Evolutionary conservation across 768 basidiomycete species (phyloP).

Genomic region (Pleurotus eryngii): DNA sequence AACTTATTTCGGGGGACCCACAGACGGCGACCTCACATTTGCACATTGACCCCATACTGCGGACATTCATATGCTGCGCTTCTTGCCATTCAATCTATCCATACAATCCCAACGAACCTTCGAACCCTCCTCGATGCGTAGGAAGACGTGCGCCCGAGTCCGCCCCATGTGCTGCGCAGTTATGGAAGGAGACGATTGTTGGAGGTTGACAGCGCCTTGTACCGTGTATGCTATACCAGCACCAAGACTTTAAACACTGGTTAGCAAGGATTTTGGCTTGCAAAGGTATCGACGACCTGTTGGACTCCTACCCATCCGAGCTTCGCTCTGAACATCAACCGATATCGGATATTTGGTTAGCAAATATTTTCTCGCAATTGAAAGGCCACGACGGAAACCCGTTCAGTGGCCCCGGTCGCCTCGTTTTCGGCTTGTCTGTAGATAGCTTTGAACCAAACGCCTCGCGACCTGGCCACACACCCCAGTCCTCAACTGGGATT

Average conservation of each 20-base stretch:
- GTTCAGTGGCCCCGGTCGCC: background rate
- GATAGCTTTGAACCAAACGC: background rate
- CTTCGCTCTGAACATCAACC: too few relatives aligned
- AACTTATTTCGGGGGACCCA: too few relatives aligned
- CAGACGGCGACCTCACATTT: constrained; percentile 3
- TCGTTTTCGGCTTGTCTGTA: background rate
- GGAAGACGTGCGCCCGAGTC: too few relatives aligned
- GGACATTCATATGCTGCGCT: constrained; percentile 19
- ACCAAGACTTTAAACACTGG: constrained; percentile 22
- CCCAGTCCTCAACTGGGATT: background rate
- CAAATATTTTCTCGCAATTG: too few relatives aligned
- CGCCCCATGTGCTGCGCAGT: too few relatives aligned
- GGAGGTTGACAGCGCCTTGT: too few relatives aligned
- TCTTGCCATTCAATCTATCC: constrained; percentile 19
- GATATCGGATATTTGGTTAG: too few relatives aligned
- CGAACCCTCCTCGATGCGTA: background rate
- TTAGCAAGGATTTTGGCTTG: constrained; percentile 20
- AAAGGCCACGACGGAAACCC: too few relatives aligned
- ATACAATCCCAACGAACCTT: constrained; percentile 7
- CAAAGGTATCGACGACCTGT: constrained; percentile 21
- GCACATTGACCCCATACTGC: constrained; percentile 19
- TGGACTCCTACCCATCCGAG: constrained; percentile 13
- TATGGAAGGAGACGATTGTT: too few relatives aligned
- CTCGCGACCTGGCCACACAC: background rate
- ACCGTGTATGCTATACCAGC: constrained; percentile 10